phyloP scores from a whole-genome alignment of 192 early-diverging fungal genomes.

The Backusella circina region DNA sequence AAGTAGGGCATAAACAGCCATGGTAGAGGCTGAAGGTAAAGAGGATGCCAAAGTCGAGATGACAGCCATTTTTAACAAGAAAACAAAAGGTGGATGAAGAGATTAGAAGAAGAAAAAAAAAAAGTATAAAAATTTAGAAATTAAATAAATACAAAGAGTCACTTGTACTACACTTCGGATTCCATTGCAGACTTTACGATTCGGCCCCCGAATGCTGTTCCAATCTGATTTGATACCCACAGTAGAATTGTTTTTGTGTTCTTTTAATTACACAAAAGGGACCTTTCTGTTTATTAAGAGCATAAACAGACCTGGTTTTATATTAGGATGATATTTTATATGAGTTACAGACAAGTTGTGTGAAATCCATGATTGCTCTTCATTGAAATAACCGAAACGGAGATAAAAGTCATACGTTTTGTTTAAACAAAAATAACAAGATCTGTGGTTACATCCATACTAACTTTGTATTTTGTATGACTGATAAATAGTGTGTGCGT shows the following conservation, averaged over 20 bases:
- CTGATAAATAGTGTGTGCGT: not conserved
- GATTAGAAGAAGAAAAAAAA: not conserved
- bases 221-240: not conserved
- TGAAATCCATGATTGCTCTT: too few relatives aligned
- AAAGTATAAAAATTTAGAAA: not conserved
- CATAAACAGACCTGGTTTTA: not conserved
- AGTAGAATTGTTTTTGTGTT: not conserved
- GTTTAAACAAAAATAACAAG: too few relatives aligned
- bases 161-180: slow-evolving; percentile 2
- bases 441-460: not conserved
- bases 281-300: not conserved
- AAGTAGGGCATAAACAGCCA: slow-evolving; percentile 19
- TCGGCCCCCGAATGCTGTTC: not conserved
- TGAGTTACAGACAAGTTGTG: too few relatives aligned
- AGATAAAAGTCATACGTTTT: not conserved
- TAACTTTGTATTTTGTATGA: not conserved
- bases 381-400: not conserved
- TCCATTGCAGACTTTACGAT: not conserved
- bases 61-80: slow-evolving; percentile 4
- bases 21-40: slow-evolving; percentile 5
- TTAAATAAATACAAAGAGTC: not conserved
- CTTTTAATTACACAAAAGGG: not conserved
- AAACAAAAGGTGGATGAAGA: not conserved
- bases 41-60: not conserved
- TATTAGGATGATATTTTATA: not conserved